Evolutionary conservation across 805 yeast genomes (phyloP).

Genomic region (Spathaspora sp.): DNA sequence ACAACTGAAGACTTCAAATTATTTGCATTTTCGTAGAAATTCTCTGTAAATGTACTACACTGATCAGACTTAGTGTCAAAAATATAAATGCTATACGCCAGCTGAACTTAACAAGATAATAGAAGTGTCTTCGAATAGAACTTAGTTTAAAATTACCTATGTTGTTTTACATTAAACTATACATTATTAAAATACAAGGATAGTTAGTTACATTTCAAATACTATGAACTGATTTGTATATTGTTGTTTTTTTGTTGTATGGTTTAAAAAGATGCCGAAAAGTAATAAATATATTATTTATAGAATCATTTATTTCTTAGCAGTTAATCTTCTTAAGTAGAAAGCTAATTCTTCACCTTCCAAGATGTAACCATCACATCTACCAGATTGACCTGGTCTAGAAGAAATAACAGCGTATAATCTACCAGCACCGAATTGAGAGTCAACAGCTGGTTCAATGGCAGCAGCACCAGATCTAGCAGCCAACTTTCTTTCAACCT

Average conservation of each 20-base stretch:
- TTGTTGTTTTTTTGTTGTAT: neutral
- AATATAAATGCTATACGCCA: no score
- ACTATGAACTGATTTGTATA: neutral
- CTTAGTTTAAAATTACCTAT: neutral
- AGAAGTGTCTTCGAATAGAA: neutral
- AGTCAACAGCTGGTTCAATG: slow-evolving; percentile 86
- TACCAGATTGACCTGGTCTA: slow-evolving; percentile 99
- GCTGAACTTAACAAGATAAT: no score
- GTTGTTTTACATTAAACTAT: slow-evolving; percentile 2
- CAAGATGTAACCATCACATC: slow-evolving; percentile 99
- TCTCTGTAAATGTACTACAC: no score
- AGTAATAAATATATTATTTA: slow-evolving; percentile 1
- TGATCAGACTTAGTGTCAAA: no score
- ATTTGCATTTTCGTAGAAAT: neutral
- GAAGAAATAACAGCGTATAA: slow-evolving; percentile 98
- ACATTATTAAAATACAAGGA: slow-evolving; percentile 1
- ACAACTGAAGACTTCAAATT: neutral
- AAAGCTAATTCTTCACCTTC: slow-evolving; percentile 99
- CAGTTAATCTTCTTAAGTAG: slow-evolving; percentile 99
- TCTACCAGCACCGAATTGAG: slow-evolving; percentile 99
- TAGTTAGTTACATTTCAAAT: neutral
- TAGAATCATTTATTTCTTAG: slow-evolving; percentile 75
- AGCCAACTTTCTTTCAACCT: slow-evolving; percentile 89
- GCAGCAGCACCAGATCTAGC: slow-evolving; percentile 82
- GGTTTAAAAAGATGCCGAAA: slow-evolving; percentile 2